Base-by-base conservation (phyloP, 352 stramenopile genomes). In the Thraustochytrium aureum region DNA sequence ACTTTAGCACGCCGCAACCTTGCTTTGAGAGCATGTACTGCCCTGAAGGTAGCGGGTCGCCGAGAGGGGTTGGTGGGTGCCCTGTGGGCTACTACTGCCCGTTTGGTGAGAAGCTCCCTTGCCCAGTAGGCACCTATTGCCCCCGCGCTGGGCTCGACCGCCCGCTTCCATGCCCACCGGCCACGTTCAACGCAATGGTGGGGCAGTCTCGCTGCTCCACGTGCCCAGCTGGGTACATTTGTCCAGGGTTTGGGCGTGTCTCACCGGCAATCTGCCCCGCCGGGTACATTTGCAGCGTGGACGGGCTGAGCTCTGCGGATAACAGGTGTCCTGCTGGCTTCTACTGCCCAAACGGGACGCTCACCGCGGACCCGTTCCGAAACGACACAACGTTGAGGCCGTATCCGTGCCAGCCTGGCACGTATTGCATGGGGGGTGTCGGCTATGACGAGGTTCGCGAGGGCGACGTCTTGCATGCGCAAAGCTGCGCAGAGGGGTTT, bases 381-480 rank as follows among this genome's bases (percentile, higher is more conserved):
- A 98, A 99, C 84, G 95, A 99, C 84, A 99, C 95, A 37, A 94
- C 94, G 1, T 83, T 98, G 41, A 86, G 95, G 2, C 94, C 95
- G 42, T 98, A 98, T 74, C 92, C 95, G 32, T 99, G 95, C 83
- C 89, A 87, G 62, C 92, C 94, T 5, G 95, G 95, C 2, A 98
- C 93, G 20, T 99, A 98, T 85, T 99, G 95, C 75, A 86, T 98
- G 22, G 90, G 90, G 56, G 95, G 95, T 10, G 95, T 96, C 14
- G 91, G 95, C n/a, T 90, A 87, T 0, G 91, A 97, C 64, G 87
- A 92, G 76, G 88, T 98, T 2, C 85, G 85, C 3, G 86, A 88
- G 33, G 92, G 92, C 41, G 89, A 97, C 83, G 95, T 94, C 64
- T 65, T 85, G 7, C 96, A 93, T 72, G 89, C 95, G 1, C 95